Base-by-base conservation (phyloP, 2,329 filamentous ascomycete genomes). In the Ophiostoma perfectum region DNA sequence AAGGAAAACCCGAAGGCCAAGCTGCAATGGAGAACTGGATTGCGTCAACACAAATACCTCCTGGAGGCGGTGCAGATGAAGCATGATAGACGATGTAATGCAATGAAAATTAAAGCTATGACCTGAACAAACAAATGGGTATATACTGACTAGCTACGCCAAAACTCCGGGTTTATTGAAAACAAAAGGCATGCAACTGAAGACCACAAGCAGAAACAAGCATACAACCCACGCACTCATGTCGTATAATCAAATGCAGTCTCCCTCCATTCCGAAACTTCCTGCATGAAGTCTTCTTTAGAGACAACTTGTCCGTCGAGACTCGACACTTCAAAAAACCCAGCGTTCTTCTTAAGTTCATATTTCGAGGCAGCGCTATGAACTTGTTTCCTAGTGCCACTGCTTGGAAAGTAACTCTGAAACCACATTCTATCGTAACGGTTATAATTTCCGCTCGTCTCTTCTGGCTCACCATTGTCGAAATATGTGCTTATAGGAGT, bases 11-110 rank as follows among this genome's bases (percentile, higher is more conserved):
- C 11, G 80, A 79, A 64, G 86, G 87, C 58, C 89, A 90, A 76
- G 88, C 86, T 68, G 83, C 87, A 77, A 92, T 94, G 90, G 90
- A 93, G 78, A 90, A 92, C 75, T 94, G 91, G 89, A 93, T 94
- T 74, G 82, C 84, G 38, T 92, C 90, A 64, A 93, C 90, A n/a
- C 91, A 93, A 76, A 80, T 87, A 72, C 85, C 83, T 6, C 66
- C 60, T 38, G 52, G 52, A 9, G 63, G 65, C 9, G 62, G 2
- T 8, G 63, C 42, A 7, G 63, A 64, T 14, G 42, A 64, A 16
- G 42, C 2, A 8, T 64, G 41, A 64, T 41, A 0, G 3, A 58
- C 9, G 8, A 18, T n/a, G 36, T 18, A 7, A 4, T 60, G 27
- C 4, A 60, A 60, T 12, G n/a, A 5, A 45, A 45, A 45, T 6